These are phyloP conservation scores for Phytophthora litchii DNA, from an alignment of 352 stramenopile genomes.

Conservation along the genomic window DNA sequence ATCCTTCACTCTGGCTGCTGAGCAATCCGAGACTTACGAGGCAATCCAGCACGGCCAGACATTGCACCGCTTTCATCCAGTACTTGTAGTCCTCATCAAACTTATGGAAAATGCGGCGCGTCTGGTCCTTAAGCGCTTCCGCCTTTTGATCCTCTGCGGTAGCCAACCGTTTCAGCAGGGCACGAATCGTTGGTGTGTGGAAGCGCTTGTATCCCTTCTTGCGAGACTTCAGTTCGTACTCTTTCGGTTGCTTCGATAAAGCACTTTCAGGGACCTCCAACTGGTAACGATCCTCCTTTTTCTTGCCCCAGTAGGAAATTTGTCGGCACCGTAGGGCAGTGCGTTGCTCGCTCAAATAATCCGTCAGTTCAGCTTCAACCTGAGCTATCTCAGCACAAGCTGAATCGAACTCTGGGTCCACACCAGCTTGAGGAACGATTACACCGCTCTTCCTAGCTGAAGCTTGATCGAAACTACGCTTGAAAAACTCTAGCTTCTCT, in stretches of 20 bases:
- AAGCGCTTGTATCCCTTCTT: constrained; percentile 95
- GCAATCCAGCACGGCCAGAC: constrained; percentile 94
- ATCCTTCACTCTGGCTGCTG: constrained; percentile 93
- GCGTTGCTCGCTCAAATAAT: constrained; percentile 88
- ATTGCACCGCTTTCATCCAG: constrained; percentile 95
- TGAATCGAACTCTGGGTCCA: constrained; percentile 95
- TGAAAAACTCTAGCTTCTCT: constrained; percentile 95
- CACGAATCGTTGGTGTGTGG: constrained; percentile 87
- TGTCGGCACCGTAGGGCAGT: constrained; percentile 74
- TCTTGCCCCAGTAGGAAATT: constrained; percentile 96
- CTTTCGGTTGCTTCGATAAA: constrained; percentile 90
- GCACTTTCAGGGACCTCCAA: constrained; percentile 91
- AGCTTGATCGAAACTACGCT: constrained; percentile 96
- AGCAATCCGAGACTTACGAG: constrained; percentile 94
- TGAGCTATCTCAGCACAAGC: constrained; percentile 88
- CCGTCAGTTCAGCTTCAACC: constrained; percentile 90
- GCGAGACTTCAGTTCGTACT: constrained; percentile 94
- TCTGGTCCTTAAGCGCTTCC: constrained; percentile 89
- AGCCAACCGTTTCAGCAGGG: constrained; percentile 75
- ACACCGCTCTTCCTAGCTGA: constrained; percentile 89
- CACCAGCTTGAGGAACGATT: constrained; percentile 94
- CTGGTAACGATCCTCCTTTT: constrained; percentile 96
- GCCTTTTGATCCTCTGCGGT: constrained; percentile 83
- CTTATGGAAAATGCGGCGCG: constrained; percentile 94
- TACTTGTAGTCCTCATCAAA: constrained; percentile 94